Base-by-base conservation (phyloP, 768 basidiomycete genomes). In the Chlorophyllum brunneum region DNA sequence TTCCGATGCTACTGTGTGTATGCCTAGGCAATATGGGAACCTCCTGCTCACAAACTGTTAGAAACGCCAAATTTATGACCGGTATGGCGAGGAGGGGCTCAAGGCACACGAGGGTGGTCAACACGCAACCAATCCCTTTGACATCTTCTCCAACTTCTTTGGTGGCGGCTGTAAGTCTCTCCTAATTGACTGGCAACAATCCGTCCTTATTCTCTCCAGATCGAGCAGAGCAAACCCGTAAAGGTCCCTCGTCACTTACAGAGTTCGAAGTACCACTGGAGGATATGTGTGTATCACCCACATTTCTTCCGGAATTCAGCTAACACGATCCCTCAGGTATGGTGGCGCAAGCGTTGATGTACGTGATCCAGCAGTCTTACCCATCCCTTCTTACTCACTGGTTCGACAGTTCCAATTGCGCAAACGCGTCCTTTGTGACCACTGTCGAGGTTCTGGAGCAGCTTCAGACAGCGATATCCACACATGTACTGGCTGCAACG, bases 371-470 rank as follows among this genome's bases (percentile, higher is more conserved):
- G 24, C n/a, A n/a, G n/a, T 15, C n/a, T 40, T 23, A 13, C 16
- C 40, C 26, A 1, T 51, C 30, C 11, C n/a, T 24, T 34, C 18
- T 27, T 23, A 18, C 20, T 68, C 31, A 59, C 23, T 23, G 18
- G 7, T 40, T 40, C 2, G 54, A 10, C 58, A 98, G 93, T 95
- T 99, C 69, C 87, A 89, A 74, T 78, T 98, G 65, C 88, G 85
- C 67, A 95, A 95, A 65, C 83, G 85, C 48, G 82, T 95, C 30
- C 84, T 99, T 15, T 99, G 97, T 63, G 94, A 98, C 67, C 91
- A 97, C 65, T 99, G 97, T 70, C 86, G 94, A 63, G 97, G 97
- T 20, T 84, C 92, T 0, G 97, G 97, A 20, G 97, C 97, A 0
- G 88, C 92, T 1, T 89, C 92, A 0, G 90, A 92, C 54, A 68